Evolutionary conservation across 2,329 filamentous ascomycete genomes (phyloP).

Genomic region (Clarireedia homoeocarpa): DNA sequence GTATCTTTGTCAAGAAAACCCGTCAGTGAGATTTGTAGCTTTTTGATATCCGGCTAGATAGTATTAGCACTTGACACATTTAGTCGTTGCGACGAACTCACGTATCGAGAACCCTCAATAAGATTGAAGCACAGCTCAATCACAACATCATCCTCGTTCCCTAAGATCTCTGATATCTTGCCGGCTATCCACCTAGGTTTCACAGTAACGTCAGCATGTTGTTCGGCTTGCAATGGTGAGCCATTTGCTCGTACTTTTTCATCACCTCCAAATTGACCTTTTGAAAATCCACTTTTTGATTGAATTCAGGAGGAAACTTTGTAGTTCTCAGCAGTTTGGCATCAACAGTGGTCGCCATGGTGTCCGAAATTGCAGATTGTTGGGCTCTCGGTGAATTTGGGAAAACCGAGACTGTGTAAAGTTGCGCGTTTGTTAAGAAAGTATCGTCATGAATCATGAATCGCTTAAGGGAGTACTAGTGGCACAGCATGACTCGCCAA

Average conservation of each 20-base stretch:
- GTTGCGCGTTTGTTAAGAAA: background rate
- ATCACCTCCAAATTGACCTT: conserved; percentile 97
- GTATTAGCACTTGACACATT: conserved; percentile 22
- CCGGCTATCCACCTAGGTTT: conserved; percentile 77
- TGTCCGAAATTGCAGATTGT: background rate
- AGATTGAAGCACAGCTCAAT: conserved; percentile 72
- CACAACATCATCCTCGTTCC: conserved; percentile 92
- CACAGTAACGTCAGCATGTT: conserved; percentile 13
- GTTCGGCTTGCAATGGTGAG: conserved; percentile 11
- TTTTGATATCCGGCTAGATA: conserved; percentile 84
- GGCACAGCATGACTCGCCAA: background rate
- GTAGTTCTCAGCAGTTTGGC: conserved; percentile 84
- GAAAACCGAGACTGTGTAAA: background rate
- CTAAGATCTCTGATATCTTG: conserved; percentile 78
- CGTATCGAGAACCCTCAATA: conserved; percentile 67
- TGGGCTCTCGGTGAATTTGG: background rate
- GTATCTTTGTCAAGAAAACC: conserved; percentile 95
- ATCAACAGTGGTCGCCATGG: conserved; percentile 78
- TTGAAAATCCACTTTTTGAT: conserved; percentile 89
- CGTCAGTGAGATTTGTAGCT: conserved; percentile 86
- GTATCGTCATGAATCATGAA: background rate
- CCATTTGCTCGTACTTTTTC: conserved; percentile 67
- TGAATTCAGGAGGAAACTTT: conserved; percentile 91
- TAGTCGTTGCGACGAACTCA: conserved; percentile 36
- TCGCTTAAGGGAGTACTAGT: background rate